Base-by-base conservation (phyloP, 305 asterid genomes). In the Fraxinus angustifolia region DNA sequence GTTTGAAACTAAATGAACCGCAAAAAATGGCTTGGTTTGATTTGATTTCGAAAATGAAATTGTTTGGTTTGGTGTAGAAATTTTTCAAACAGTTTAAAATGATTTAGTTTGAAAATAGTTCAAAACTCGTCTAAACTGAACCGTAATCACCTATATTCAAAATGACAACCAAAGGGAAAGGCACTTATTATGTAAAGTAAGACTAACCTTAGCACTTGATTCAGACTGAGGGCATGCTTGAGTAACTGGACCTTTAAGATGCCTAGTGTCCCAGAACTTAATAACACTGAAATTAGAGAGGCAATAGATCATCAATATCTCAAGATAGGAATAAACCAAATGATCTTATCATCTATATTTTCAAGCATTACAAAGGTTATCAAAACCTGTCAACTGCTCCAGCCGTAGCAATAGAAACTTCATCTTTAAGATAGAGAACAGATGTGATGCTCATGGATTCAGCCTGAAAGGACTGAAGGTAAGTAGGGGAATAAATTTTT, bases 371-470 rank as follows among this genome's bases (percentile, higher is more conserved):
- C 8, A 78, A 50, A 58, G 48, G 35, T 70, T 77, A 36, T 77
- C 17, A 38, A 38, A 48, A 94, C 99, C 98, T 94, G 91, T 94
- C 98, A 82, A 92, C 98, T 85, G 98, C 99, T 85, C 99, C 99
- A 67, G 98, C 98, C 78, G 97, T 93, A 53, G 98, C 98, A 84
- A 94, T 68, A 75, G 98, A 89, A 50, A 92, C 85, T 86, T 89
- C 98, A 83, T 94, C 99, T 83, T 91, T 96, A 78, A 96, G 94
- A 85, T 87, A 91, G 40, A 96, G 97, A 80, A 94, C 98, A 26
- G 98, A 94, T 62, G 99, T 94, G 84, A 96, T 90, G 85, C 98
- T 93, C 91, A 75, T 89, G 48, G 99, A 84, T 77, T 90, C 90
- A 85, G 92, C 91, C 98, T 93, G 75, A 31, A 88, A 81, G 60